Base-by-base conservation (phyloP, 345 rosid genomes). In the Eucalyptus sideroxylon region DNA sequence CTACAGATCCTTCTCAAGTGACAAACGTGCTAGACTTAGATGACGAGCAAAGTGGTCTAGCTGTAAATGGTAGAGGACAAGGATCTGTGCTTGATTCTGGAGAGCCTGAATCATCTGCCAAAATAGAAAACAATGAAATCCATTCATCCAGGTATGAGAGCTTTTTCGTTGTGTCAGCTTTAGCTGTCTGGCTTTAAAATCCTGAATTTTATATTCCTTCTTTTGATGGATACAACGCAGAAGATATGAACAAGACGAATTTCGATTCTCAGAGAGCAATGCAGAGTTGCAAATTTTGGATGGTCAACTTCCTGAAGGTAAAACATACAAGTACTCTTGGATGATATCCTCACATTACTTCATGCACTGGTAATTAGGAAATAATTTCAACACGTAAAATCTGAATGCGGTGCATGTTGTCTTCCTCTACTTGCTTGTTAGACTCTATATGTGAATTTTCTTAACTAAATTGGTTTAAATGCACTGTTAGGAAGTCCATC, bases 231-330 rank as follows among this genome's bases (percentile, higher is more conserved):
- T 45, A 89, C 59, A 86, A 87, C 40, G 81, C 87, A 89, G 89
- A 85, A 92, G 91, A 90, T 87, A 93, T 92, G 93, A 91, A 89
- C 90, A 91, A 87, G 89, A 31, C 15, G 92, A 93, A 89, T 81
- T 37, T 88, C 95, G 87, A 89, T 88, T 88, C 30, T 91, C 86
- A 47, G 94, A 92, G 86, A 87, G 89, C 50, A 69, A 77, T 87
- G 59, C 85, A 6, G 89, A 90, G 55, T 90, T 89, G 59, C 88
- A 90, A 88, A 88, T 77, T 88, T 91, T 87, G 59, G 89, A 88
- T 89, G 92, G 92, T 88, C 92, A 93, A 86, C 88, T 89, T 89
- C 88, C 91, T 60, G 97, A 96, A 94, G 99, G 99, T 97, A 93
- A 88, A 86, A 82, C 81, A 37, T 37, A 40, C 15, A 77, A 21